These are phyloP conservation scores for Porodaedalea pini DNA, from an alignment of 1,284 basidiomycete species.

Conservation along the genomic window DNA sequence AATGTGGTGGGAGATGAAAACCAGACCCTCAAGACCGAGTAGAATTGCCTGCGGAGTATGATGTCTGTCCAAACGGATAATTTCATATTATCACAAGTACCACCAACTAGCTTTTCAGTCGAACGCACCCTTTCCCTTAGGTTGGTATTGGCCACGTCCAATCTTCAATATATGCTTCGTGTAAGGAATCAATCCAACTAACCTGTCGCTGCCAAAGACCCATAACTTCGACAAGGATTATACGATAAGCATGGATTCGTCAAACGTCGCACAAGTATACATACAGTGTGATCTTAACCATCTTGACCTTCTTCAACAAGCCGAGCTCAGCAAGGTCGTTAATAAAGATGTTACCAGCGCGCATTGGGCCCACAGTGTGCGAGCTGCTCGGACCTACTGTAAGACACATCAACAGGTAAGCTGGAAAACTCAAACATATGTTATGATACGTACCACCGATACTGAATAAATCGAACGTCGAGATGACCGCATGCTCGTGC, in stretches of 20 bases:
- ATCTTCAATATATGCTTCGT: slow-evolving; percentile 1
- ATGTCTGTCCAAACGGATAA: slow-evolving; percentile 51
- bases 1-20: slow-evolving; percentile 7
- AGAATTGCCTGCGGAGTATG: slow-evolving; percentile 93
- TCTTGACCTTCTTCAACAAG: slow-evolving; percentile 73
- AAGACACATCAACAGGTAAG: slow-evolving; percentile 17
- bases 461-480: slow-evolving; percentile 90
- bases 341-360: slow-evolving; percentile 86
- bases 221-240: slow-evolving; percentile 48
- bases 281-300: slow-evolving; percentile 83
- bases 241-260: background rate
- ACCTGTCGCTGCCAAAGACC: slow-evolving; percentile 77
- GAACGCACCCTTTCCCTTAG: slow-evolving; percentile 76
- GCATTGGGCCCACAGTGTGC: slow-evolving; percentile 89
- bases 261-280: slow-evolving; percentile 25
- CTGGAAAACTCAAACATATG: slow-evolving; percentile 30
- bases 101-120: background rate
- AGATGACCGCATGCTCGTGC: slow-evolving; percentile 90
- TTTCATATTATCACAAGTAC: background rate
- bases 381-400: slow-evolving; percentile 56
- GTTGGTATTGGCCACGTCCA: slow-evolving; percentile 25
- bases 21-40: slow-evolving; percentile 78
- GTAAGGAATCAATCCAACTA: slow-evolving; percentile 21
- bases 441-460: slow-evolving; percentile 66
- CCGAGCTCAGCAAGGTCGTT: slow-evolving; percentile 67